Evolutionary conservation across 2,329 filamentous ascomycete species (phyloP), one percentile per base, ranked within the genome.

Genomic region (Aureobasidium sp.): DNA sequence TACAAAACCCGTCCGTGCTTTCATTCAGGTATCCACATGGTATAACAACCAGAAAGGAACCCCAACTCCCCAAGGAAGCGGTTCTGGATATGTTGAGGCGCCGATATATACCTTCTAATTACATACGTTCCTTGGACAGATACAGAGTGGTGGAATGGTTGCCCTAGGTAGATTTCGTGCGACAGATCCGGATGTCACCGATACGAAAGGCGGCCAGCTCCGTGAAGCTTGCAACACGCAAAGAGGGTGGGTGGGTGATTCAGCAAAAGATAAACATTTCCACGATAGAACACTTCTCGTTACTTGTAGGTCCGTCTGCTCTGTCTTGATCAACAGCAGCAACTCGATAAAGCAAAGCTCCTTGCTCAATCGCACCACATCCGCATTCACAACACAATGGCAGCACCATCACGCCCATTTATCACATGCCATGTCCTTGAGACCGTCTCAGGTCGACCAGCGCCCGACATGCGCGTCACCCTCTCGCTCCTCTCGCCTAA

Each of bases 391-490:
- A 3, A 54, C 16, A 32, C 50, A 34, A 66, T 66, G 65, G 21
- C 65, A 30, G 41, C 54, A 13, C 29, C 44, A 60, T 3, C 48
- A 6, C 68, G 67, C 72, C 79, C 72, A 67, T 84, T 84, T 71
- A 93, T 94, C 70, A 93, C 90, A 73, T 93, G 89, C 79, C 90
- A 94, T 79, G 84, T 92, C 74, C 89, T 94, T 73, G 89, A 94
- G 79, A 93, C 89, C 11, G 83, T 85, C n/a, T 77, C 82, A 64
- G 90, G 90, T 70, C 81, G 81, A 62, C 90, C 90, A 27, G 90
- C 84, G 16, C 75, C 80, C 62, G 78, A 79, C 65, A 83, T 94
- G 68, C 80, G 81, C 66, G 88, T 92, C 62, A 84, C 82, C 60
- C 83, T 91, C 27, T 76, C 85, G 53, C 72, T 79, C 29, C 53